Base-by-base conservation (phyloP, 352 stramenopile species). In the Phytopythium mirpurense region DNA sequence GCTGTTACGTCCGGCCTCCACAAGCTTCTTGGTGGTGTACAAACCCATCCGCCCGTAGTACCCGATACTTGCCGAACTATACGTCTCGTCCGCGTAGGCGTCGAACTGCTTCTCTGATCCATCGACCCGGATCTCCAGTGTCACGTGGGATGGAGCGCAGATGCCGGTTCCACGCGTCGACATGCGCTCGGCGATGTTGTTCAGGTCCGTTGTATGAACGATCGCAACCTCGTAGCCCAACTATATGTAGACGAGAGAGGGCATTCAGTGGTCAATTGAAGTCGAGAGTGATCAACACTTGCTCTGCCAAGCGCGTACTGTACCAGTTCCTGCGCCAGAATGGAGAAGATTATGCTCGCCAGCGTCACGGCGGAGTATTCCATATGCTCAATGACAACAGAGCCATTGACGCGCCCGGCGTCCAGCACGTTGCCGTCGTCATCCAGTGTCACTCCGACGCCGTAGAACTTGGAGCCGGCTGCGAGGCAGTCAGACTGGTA, bases 291-390 rank as follows among this genome's bases (percentile, higher is more conserved):
- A n/a, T n/a, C n/a, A 35, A 41, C 16, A 31, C 14, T 14, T 23
- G 19, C 27, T 16, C 2, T 6, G 5, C 18, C 12, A 18, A 24
- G 35, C n/a, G 6, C 53, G n/a, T n/a, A n/a, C n/a, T n/a, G 38
- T 62, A 78, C 71, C 57, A 82, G 27, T 58, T 84, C 73, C 27
- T 73, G 60, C 0, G 64, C 63, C 16, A 88, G 45, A 42, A 88
- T 84, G 3, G 77, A 53, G 18, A 81, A 65, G 11, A 81, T 51
- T n/a, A 43, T 43, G 37, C 18, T 24, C n/a, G 37, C 23, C 37
- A 47, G 41, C 23, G 41, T 32, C 21, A 15, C 4, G 15, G 41
- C 10, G 4, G 41, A 8, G 41, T 24, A 47, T 8, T 4, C 3
- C 24, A 32, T 21, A 23, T 47, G 15, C 51, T 87, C 74, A 24